phyloP scores from a whole-genome alignment of 495 filamentous ascomycete genomes.

The Chaetomium tenue region DNA sequence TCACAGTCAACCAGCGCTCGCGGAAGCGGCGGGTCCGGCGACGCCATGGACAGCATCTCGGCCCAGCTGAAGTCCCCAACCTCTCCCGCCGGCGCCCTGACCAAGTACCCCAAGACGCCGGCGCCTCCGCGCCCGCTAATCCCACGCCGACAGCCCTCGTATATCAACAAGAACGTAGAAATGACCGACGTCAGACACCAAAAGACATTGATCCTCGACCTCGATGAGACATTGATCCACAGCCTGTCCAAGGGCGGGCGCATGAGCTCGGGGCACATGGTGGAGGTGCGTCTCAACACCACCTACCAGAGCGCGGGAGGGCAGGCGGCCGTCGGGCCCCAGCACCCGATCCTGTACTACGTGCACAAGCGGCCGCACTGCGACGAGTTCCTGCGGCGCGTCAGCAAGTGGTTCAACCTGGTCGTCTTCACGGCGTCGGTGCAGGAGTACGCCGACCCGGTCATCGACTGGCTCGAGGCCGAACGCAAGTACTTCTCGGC shows the following conservation, averaged over 20 bases:
- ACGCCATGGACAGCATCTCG: slow-evolving; percentile 39
- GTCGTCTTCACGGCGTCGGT: slow-evolving; percentile 96
- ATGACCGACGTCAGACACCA: slow-evolving; percentile 53
- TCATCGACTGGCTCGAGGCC: slow-evolving; percentile 97
- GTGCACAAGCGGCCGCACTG: slow-evolving; percentile 97
- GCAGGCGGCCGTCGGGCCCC: slow-evolving; percentile 67
- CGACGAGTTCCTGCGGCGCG: slow-evolving; percentile 92
- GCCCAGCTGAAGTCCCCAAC: slow-evolving; percentile 83
- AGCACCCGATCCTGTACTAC: slow-evolving; percentile 97
- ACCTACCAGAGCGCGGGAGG: slow-evolving; percentile 61
- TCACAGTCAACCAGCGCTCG: slow-evolving; percentile 44
- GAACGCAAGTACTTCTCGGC: slow-evolving; percentile 93
- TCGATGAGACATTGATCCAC: slow-evolving; percentile 97
- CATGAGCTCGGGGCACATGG: slow-evolving; percentile 97
- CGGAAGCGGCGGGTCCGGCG: slow-evolving; percentile 16
- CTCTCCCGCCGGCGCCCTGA: slow-evolving; percentile 74
- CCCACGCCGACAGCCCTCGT: slow-evolving; percentile 80
- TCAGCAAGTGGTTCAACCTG: slow-evolving; percentile 96
- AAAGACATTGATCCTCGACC: slow-evolving; percentile 92
- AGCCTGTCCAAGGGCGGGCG: slow-evolving; percentile 93
- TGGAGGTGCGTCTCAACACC: slow-evolving; percentile 86
- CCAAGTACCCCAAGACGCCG: slow-evolving; percentile 84
- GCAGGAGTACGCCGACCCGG: slow-evolving; percentile 97
- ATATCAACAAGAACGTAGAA: slow-evolving; percentile 51
- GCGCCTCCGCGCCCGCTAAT: slow-evolving; percentile 87